phyloP scores from a whole-genome alignment of 2,329 filamentous ascomycete genomes.

The Coniosporium tulheliwenetii region DNA sequence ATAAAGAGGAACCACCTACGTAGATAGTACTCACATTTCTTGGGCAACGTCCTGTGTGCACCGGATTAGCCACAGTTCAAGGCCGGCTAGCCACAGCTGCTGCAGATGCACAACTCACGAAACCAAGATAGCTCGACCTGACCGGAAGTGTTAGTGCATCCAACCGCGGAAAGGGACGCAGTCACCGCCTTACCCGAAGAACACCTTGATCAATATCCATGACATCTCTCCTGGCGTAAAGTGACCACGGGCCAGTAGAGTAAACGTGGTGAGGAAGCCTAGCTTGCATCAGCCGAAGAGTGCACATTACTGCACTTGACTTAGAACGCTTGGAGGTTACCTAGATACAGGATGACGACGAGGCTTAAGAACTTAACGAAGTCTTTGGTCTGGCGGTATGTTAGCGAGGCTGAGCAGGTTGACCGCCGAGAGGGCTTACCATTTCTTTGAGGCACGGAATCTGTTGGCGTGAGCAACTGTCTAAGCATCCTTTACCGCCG shows the following conservation, averaged over 20 bases:
- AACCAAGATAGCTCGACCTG: conserved; percentile 54
- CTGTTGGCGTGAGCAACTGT: conserved; percentile 13
- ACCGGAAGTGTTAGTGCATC: background rate
- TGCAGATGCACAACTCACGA: conserved; percentile 31
- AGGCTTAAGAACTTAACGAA: conserved; percentile 72
- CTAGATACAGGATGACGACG: conserved; percentile 68
- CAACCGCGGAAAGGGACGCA: background rate
- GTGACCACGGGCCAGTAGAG: conserved; percentile 54
- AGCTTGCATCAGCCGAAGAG: background rate
- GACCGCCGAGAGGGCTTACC: conserved; percentile 27
- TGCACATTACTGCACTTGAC: no score
- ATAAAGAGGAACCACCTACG: background rate
- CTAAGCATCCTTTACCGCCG: conserved; percentile 5
- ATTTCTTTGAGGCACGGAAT: conserved; percentile 89
- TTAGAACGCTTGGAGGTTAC: conserved; percentile 17
- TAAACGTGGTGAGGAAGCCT: conserved; percentile 80
- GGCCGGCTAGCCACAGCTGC: conserved; percentile 2
- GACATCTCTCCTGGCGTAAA: conserved; percentile 55
- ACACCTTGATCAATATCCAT: conserved; percentile 64
- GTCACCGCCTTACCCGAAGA: conserved; percentile 42
- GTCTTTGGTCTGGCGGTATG: conserved; percentile 48
- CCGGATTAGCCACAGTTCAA: conserved; percentile 9
- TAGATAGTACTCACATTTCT: conserved; percentile 18
- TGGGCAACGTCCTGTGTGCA: conserved; percentile 26
- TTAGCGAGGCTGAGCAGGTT: no score